A percentile compares a stretch with the other conserved stretches of the same genome.
Evolutionary conservation across 2,329 filamentous ascomycete species (phyloP).

Genomic region (Sclerotinia spermophila): DNA sequence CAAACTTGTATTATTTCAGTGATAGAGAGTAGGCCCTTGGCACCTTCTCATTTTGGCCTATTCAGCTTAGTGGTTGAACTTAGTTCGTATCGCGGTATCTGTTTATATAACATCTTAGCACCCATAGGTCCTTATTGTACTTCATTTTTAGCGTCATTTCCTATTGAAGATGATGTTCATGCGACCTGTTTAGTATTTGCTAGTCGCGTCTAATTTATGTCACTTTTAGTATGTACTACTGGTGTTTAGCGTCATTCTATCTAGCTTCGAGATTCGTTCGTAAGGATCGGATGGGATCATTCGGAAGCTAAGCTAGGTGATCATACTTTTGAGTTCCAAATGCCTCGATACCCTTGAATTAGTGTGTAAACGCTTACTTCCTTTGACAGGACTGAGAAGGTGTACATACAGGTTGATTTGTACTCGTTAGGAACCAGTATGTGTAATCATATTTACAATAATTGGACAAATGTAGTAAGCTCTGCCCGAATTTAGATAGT

Average conservation of each 20-base stretch:
- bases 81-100: background rate
- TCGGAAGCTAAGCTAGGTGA: background rate
- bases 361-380: background rate
- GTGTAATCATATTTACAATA: background rate
- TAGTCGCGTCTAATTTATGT: background rate
- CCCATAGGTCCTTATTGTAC: accelerated
- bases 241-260: background rate
- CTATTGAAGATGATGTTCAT: background rate
- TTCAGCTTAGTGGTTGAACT: background rate
- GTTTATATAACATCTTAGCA: background rate
- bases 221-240: background rate
- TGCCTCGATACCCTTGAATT: background rate
- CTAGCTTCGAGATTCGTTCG: background rate
- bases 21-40: background rate
- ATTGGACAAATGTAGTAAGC: background rate
- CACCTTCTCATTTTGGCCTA: background rate
- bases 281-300: background rate
- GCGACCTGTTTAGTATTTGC: background rate
- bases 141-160: accelerated
- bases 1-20: background rate
- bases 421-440: background rate
- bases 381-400: background rate
- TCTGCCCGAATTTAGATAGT: background rate
- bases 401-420: background rate
- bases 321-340: background rate